Base-by-base conservation (phyloP, 495 filamentous ascomycete genomes). In the Xylona heveae region DNA sequence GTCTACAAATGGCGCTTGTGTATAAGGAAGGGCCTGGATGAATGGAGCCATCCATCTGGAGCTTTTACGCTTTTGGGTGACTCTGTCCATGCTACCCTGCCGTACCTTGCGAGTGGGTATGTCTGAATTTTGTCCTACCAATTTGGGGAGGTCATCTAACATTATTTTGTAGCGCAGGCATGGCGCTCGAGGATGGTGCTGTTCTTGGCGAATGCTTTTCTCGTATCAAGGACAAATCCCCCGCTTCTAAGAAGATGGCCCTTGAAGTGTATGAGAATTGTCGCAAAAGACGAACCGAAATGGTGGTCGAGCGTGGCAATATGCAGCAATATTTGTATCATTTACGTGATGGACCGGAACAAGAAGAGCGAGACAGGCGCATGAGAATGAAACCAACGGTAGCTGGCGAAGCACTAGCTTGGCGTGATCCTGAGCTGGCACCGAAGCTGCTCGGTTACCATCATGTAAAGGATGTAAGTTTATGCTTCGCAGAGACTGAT, bases 311-410 rank as follows among this genome's bases (percentile, higher is more conserved):
- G 29, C 57, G 62, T 1, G 64, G 66, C 2, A 58, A 59, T 1
- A 42, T 50, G 6, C 60, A 66, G 25, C 59, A 63, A 15, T 41
- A 59, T 33, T 48, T 59, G 0, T 56, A 68, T 32, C 66, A 71
- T 36, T 42, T 70, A 14, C 54, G 53, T 10, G 64, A 71, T 36
- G 66, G 66, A 1, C 47, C 50, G 4, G 55, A 59, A 30, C 66
- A 68, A 35, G 34, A 47, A 21, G 57, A 61, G 17, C 50, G 66
- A 7, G 66, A 71, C 36, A 48, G 50, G 25, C 49, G 54, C 24
- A 51, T 67, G 37, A 12, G 37, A 38, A 18, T 61, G 57, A 3
- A 42, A 38, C 35, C 48, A 0, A 57, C 55, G 20, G 38, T 57
- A 33, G 24, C 44, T 28, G 29, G 64, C 1, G 57, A 61, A 35